phyloP scores from a whole-genome alignment of 768 basidiomycete species.

The Flagelloscypha sp. region DNA sequence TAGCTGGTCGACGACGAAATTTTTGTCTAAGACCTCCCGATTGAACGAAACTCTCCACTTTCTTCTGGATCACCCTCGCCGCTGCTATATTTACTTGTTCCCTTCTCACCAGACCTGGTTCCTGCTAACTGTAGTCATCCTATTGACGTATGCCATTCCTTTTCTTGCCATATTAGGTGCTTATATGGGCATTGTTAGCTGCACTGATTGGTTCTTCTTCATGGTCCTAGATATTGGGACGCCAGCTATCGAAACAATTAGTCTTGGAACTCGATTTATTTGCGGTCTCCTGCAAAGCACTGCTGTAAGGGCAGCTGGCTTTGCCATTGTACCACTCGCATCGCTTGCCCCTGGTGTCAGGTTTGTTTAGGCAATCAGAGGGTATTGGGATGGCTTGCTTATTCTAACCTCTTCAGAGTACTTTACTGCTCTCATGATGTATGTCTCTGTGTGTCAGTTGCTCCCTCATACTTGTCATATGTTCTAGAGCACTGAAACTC shows the following conservation, averaged over 20 bases:
- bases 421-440: constrained; percentile 94
- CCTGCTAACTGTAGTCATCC: constrained; percentile 57
- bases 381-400: neutral
- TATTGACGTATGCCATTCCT: constrained; percentile 69
- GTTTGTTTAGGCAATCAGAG: constrained; percentile 30
- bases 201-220: constrained; percentile 86
- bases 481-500: constrained; percentile 1
- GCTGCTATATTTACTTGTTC: constrained; percentile 87
- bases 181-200: constrained; percentile 26
- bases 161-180: neutral
- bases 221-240: constrained; percentile 83
- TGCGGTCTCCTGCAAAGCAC: constrained; percentile 73
- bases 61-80: constrained; percentile 88
- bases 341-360: constrained; percentile 85
- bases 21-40: constrained; percentile 50
- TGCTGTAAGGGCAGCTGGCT: constrained; percentile 84
- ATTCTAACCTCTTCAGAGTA: constrained; percentile 39
- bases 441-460: constrained; percentile 68
- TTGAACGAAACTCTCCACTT: constrained; percentile 78
- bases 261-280: constrained; percentile 59
- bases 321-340: constrained; percentile 63
- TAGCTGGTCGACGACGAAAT: constrained; percentile 70
- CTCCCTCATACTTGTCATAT: constrained; percentile 6
- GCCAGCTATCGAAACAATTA: constrained; percentile 55
- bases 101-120: constrained; percentile 95